A percentile compares a stretch with the other conserved stretches of the same genome.
Evolutionary conservation across 2,329 filamentous ascomycete species (phyloP).

Genomic region (Chaetomium sp.): DNA sequence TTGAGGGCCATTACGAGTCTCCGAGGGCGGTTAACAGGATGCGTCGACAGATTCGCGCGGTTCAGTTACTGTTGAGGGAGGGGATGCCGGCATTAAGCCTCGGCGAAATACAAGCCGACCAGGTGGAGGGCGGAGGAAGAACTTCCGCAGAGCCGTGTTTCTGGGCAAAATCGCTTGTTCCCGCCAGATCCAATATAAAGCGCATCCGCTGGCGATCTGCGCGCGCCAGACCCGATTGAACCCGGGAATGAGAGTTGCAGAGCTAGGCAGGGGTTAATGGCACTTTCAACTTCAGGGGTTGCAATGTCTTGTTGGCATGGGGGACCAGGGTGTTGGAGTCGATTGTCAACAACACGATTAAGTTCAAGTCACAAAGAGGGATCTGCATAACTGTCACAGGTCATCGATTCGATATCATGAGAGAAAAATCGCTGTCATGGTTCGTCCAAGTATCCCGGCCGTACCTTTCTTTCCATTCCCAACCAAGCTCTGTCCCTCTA

Average conservation of each 20-base stretch:
- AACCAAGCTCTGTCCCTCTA: neutral
- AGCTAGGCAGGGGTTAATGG: neutral
- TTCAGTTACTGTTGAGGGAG: neutral
- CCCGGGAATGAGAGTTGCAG: neutral
- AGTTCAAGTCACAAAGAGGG: neutral
- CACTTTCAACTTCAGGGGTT: neutral
- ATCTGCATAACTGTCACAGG: neutral
- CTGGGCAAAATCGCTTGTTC: constrained; percentile 10
- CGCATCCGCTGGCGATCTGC: neutral
- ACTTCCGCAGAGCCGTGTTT: constrained; percentile 24
- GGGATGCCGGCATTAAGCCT: constrained; percentile 6
- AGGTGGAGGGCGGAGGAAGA: constrained; percentile 27
- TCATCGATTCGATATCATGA: neutral
- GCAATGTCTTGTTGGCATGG: no score
- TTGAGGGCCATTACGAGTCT: constrained; percentile 1
- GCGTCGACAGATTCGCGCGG: neutral
- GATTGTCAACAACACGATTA: neutral
- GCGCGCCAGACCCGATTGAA: neutral
- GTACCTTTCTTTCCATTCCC: neutral
- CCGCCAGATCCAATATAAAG: constrained; percentile 7
- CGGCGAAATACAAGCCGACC: constrained; percentile 20
- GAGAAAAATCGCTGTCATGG: neutral
- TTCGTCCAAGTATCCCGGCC: neutral
- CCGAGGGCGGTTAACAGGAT: neutral
- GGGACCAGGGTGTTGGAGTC: neutral